phyloP scores from a whole-genome alignment of 2,329 filamentous ascomycete species.

The Sporothrix inflata region DNA sequence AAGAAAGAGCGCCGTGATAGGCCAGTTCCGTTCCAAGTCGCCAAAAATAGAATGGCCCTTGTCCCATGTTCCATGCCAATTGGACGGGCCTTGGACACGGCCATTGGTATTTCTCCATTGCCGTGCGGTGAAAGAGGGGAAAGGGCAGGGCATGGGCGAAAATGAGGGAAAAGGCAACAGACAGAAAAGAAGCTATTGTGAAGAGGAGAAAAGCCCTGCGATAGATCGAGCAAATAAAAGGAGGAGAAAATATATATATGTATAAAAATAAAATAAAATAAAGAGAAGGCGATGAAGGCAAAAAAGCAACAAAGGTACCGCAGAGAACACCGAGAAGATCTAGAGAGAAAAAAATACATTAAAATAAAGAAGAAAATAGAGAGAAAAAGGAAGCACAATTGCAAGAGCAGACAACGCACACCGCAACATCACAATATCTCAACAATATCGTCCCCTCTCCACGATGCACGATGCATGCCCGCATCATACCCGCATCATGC shows the following conservation, averaged over 20 bases:
- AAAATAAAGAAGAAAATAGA: neutral
- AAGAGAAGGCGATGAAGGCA: neutral
- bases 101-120: slow-evolving; percentile 15
- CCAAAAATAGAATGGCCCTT: slow-evolving; percentile 16
- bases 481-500: no score
- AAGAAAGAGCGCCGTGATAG: slow-evolving; percentile 8
- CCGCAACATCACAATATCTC: slow-evolving; percentile 2
- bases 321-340: neutral
- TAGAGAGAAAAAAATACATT: no score
- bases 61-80: neutral
- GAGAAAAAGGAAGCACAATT: neutral
- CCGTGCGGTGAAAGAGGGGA: slow-evolving; percentile 10
- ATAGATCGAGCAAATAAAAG: slow-evolving; percentile 3
- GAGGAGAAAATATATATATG: neutral
- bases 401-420: neutral
- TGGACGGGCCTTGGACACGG: neutral
- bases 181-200: neutral
- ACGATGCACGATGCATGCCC: neutral
- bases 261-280: no score
- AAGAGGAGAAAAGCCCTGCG: neutral
- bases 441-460: neutral
- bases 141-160: neutral
- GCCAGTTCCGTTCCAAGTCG: neutral
- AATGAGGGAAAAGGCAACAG: neutral
- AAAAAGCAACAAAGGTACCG: neutral